Base-by-base conservation (phyloP, 169 alveolate genomes). In the Eimeria necatrix region DNA sequence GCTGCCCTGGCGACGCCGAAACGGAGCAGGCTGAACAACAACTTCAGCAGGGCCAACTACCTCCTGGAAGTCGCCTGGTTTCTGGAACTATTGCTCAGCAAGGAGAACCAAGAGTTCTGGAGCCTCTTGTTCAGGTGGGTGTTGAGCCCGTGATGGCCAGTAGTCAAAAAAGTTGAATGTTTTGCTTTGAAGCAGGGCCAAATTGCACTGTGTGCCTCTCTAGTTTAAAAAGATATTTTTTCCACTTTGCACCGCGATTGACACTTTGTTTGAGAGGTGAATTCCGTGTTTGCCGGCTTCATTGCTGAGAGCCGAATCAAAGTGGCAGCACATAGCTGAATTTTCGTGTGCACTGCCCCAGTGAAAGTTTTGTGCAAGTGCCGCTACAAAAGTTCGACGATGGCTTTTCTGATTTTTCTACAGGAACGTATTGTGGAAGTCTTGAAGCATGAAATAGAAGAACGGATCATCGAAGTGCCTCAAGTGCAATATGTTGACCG, bases 401-500 rank as follows among this genome's bases (percentile, higher is more conserved):
- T 2, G 41, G 3, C 41, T 20, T 12, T 46, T 32, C 24, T 89
- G 61, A 8, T 70, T 73, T 97, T 80, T 18, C 95, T 97, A 53
- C 98, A 97, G 96, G 99, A 98, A 85, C 96, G 98, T 73, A 96
- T 97, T 12, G 97, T 97, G 22, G 98, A 97, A 94, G 98, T 98
- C 53, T 95, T 96, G 96, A 97, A 97, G 84, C 99, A 98, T 52
- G 99, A 97, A 91, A 97, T 97, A 26, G 97, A 97, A 95, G 99
- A 98, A 91, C 96, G 98, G 73, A 97, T 98, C 88, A 97, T 98
- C 4, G 99, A 98, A 95, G 99, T 98, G 68, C 99, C 99, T 22
- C 98, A 98, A 92, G 97, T 97, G 74, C 98, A 98, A 91, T 97
- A 97, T 91, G 98, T 98, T 60, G 99, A 98, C 95, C 96, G 97